These are phyloP conservation scores for Penicillium lividum DNA, from an alignment of 495 filamentous ascomycete species.

Conservation along the genomic window DNA sequence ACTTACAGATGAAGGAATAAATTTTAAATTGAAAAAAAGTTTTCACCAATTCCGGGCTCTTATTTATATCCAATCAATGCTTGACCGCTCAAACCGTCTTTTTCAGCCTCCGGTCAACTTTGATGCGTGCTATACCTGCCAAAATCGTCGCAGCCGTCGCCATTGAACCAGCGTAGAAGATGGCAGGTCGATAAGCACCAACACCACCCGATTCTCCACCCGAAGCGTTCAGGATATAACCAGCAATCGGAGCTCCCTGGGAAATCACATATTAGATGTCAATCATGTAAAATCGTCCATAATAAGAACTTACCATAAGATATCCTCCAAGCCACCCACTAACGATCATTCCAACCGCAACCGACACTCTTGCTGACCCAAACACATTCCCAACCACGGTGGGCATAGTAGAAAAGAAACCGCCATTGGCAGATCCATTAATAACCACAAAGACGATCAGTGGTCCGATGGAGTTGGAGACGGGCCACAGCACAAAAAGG, in stretches of 20 bases:
- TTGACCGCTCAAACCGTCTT: slow-evolving; percentile 20
- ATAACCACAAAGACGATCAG: slow-evolving; percentile 53
- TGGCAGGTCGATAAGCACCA: slow-evolving; percentile 56
- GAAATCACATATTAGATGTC: neutral
- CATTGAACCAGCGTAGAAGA: slow-evolving; percentile 56
- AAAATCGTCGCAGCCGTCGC: slow-evolving; percentile 30
- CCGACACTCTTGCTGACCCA: slow-evolving; percentile 52
- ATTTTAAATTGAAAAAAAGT: too few species aligned
- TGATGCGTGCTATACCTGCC: slow-evolving; percentile 26
- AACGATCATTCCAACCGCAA: slow-evolving; percentile 63
- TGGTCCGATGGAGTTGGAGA: slow-evolving; percentile 52
- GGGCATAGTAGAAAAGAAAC: slow-evolving; percentile 61
- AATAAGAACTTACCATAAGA: slow-evolving; percentile 43
- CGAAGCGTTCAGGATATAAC: slow-evolving; percentile 54
- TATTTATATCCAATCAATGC: too few species aligned
- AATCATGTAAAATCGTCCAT: neutral
- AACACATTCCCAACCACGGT: slow-evolving; percentile 61
- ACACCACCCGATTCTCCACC: slow-evolving; percentile 49
- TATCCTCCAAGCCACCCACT: slow-evolving; percentile 62
- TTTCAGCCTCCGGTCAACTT: slow-evolving; percentile 28
- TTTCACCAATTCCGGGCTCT: too few species aligned
- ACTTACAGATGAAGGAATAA: too few species aligned
- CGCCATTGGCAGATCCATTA: slow-evolving; percentile 58
- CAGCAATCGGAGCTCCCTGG: slow-evolving; percentile 60
- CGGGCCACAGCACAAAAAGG: slow-evolving; percentile 59